phyloP scores from a whole-genome alignment of 257 asterid species.

The Craterostigma plantagineum region DNA sequence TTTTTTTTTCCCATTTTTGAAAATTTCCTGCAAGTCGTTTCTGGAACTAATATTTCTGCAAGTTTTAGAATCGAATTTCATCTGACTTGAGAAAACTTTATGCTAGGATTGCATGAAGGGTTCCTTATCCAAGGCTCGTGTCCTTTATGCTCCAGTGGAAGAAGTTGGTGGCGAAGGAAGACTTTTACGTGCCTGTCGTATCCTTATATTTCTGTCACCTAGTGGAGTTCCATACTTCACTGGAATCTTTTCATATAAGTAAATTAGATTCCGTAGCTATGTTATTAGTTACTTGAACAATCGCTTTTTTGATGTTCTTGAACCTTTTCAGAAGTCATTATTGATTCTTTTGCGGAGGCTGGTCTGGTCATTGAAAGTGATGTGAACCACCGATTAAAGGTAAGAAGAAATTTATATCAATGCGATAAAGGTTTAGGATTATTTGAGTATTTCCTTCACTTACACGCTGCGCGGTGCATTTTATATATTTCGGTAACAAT shows the following conservation, averaged over 20 bases:
- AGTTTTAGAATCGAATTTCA: too few species aligned
- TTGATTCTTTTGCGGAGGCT: constrained; percentile 69
- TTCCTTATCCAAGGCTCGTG: constrained; percentile 52
- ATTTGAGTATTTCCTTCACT: too few species aligned
- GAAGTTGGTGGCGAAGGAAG: constrained; percentile 73
- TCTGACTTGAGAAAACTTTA: too few species aligned
- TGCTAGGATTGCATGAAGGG: constrained; percentile 69
- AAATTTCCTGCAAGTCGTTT: constrained; percentile 1
- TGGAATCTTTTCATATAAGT: constrained; percentile 4
- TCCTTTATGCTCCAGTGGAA: constrained; percentile 80
- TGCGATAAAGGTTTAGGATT: too few species aligned
- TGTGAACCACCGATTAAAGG: constrained; percentile 51
- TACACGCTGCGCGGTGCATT: too few species aligned
- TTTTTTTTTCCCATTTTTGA: too few species aligned
- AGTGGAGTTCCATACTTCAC: constrained; percentile 6
- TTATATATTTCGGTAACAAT: too few species aligned
- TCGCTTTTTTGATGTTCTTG: constrained; percentile 19
- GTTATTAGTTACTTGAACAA: not conserved
- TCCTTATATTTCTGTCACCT: constrained; percentile 22
- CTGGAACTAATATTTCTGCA: too few species aligned
- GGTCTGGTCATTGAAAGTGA: constrained; percentile 71
- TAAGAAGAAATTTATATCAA: constrained; percentile 10
- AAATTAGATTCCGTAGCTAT: constrained; percentile 1
- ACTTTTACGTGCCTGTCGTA: constrained; percentile 77
- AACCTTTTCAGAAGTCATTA: constrained; percentile 68